These are phyloP conservation scores for Cymbopogon citratus DNA, from an alignment of 176 grass and related monocot genomes.

Conservation along the genomic window DNA sequence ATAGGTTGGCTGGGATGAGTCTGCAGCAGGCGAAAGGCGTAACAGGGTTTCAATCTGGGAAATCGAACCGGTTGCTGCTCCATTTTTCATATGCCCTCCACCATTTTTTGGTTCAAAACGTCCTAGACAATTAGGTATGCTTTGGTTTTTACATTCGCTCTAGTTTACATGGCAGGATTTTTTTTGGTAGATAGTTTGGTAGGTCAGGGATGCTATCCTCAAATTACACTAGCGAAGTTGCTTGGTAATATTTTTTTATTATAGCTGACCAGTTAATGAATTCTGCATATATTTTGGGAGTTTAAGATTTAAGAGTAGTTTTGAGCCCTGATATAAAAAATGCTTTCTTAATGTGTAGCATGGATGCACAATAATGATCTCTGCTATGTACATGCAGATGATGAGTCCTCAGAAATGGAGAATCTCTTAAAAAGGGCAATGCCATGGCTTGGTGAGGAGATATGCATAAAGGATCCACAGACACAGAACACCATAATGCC, in stretches of 20 bases:
- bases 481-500: constrained; percentile 76
- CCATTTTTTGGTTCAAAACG: constrained; percentile 70
- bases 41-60: constrained; percentile 84
- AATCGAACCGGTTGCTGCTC: constrained; percentile 69
- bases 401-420: constrained; percentile 82
- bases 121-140: constrained; percentile 55
- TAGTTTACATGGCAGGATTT: neutral
- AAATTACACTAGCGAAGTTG: neutral
- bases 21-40: constrained; percentile 66
- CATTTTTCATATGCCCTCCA: constrained; percentile 80
- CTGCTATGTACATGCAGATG: constrained; percentile 47
- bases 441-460: constrained; percentile 89
- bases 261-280: neutral
- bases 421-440: constrained; percentile 74
- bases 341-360: neutral
- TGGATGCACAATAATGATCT: neutral
- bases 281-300: neutral
- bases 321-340: neutral
- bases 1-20: constrained; percentile 89
- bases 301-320: neutral
- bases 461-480: constrained; percentile 85
- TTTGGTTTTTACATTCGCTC: constrained; percentile 1
- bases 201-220: neutral
- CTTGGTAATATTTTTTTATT: neutral
- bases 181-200: neutral